Conservation (phyloP, 345 rosid genomes). For the Mangifera indica region DNA sequence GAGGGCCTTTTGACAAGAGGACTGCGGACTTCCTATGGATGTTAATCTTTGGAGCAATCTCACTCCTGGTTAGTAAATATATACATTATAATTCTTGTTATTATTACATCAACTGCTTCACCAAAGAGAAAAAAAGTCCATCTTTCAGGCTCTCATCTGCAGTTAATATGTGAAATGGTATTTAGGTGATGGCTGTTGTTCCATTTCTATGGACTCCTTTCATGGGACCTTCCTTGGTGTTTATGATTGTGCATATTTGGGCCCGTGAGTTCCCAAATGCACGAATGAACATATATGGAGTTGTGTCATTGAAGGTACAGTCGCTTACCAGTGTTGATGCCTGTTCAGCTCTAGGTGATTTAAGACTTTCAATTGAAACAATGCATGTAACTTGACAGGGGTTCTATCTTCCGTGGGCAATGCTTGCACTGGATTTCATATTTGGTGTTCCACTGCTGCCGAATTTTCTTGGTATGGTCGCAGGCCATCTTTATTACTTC, state of each 20-base stretch:
- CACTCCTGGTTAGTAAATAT: conserved; percentile 46
- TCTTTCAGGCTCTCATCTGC: no score
- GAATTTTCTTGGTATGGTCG: no score
- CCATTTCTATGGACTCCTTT: conserved; percentile 45
- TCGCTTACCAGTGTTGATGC: background rate
- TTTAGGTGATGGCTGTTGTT: conserved; percentile 46
- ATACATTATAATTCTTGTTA: background rate
- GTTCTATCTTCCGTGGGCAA: conserved; percentile 69
- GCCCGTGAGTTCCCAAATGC: conserved; percentile 58
- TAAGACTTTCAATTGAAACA: background rate
- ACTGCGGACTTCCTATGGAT: conserved; percentile 71
- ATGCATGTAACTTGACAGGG: conserved; percentile 35
- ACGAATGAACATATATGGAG: conserved; percentile 47
- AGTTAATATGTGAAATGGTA: no score
- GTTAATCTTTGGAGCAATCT: conserved; percentile 63
- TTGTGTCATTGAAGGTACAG: no score
- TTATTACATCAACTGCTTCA: background rate
- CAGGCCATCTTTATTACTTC: no score
- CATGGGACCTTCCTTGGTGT: conserved; percentile 56
- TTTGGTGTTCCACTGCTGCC: no score
- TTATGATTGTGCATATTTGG: conserved; percentile 63
- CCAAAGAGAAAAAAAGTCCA: no score
- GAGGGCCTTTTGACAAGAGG: conserved; percentile 65
- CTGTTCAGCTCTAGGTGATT: background rate
- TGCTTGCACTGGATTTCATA: conserved; percentile 57